Evolutionary conservation across 495 filamentous ascomycete species (phyloP), one percentile per base, ranked within the genome.

Genomic region (Daldinia decipiens): DNA sequence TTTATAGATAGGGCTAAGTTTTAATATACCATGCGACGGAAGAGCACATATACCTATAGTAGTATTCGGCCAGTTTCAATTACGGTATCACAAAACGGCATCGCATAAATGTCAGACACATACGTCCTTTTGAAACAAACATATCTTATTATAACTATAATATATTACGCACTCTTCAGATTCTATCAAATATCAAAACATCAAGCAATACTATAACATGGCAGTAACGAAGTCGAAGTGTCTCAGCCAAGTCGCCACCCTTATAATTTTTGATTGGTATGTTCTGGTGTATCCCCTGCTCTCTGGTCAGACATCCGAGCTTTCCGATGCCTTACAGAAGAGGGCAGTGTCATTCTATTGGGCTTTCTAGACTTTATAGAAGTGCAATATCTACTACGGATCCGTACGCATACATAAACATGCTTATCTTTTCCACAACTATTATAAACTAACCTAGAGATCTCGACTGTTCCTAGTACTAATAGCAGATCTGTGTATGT

Each of bases 11-110:
- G 19, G 19, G 43, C 43, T 47, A 47, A 36, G 34, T 36, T 36
- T 5, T 47, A 21, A 47, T 21, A 12, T 21, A 3, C 8, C 9
- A 47, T 47, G 43, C 19, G 19, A 24, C 43, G 43, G 17, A 21
- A 47, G n/a, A 21, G 9, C 43, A 47, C 19, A 47, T 21, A 47
- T 24, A 19, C n/a, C n/a, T n/a, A n/a, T n/a, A n/a, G 43, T 47
- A 24, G 43, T 12, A 47, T 24, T 47, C 43, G 43, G 43, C 43
- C 24, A 47, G 43, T 47, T 47, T 11, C 43, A 21, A 47, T 47
- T 47, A 24, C 19, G 19, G 9, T 5, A 21, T 47, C 9, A 21
- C 9, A 12, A 24, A 4, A 11, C 43, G 13, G 12, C 12, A 13
- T 36, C 3, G 13, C 0, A 36, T 13, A 36, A 36, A 12, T 8